Base-by-base conservation (phyloP, 2,329 filamentous ascomycete genomes). In the Byssochlamys sp. region DNA sequence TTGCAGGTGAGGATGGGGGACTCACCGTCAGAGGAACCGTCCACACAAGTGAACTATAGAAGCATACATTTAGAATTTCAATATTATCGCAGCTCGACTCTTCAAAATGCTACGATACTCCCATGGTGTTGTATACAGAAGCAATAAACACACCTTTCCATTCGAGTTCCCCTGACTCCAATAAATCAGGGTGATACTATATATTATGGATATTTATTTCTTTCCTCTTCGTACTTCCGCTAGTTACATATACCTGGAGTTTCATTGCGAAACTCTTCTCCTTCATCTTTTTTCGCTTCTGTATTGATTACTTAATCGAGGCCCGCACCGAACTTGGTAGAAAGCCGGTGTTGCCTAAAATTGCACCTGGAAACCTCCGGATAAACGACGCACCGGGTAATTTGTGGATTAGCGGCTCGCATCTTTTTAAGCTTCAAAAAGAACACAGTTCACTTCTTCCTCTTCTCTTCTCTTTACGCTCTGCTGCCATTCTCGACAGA, bases 1-100 rank as follows among this genome's bases (percentile, higher is more conserved):
- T 88, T 57, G 83, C 86, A 68, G 82, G 81, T 4, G 76, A 73
- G 1, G 75, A 81, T 50, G 85, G 85, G 1, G 81, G 84, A 6
- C 75, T 87, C 68, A 82, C 84, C 14, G 86, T 88, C 24, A 85
- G 81, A 69, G 87, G 82, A 3, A 81, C 73, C 49, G 77, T 68
- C 26, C 61, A 59, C 49, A 67, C 66, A 14, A 59, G 50, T 11
- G 31, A 62, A 59, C 57, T 9, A 29, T 61, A 62, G 63, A 64
- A 39, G 63, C 65, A 64, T 55, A 31, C 29, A 31, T 31, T 31
- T 31, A 9, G 11, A 31, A 7, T 31, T 10, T 31, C 11, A 31
- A 7, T 31, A 9, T 10, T 31, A 31, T 31, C 19, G 19, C 19
- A 19, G 19, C 19, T 19, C 19, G 19, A 19, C 19, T 19, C 19